Evolutionary conservation across 1,284 basidiomycete species (phyloP), one percentile per base, ranked within the genome.

Genomic region (Cerioporus squamosus): DNA sequence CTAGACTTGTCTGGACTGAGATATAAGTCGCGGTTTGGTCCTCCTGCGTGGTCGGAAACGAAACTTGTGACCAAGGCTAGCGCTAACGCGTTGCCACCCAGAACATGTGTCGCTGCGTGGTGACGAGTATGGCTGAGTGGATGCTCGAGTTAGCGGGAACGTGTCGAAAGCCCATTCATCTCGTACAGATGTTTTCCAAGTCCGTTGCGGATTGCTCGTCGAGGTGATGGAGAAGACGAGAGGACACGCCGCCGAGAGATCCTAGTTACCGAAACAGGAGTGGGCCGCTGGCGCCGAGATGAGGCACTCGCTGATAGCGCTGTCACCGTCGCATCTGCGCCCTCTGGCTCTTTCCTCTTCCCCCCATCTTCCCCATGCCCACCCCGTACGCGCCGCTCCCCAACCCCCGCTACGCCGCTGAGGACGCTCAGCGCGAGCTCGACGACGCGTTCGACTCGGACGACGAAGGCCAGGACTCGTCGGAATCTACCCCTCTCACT

Each of bases 381-480:
- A 72, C 75, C 53, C 78, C 79, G 46, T 88, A 88, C 65, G 74
- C 81, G 38, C 78, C 79, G 39, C 71, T 87, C 33, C 77, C 80
- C 47, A 82, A 79, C 61, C 81, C 81, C 45, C 78, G 74, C 55
- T 75, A 77, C 51, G 66, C 70, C 48, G 66, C 61, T 17, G 81
- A 86, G 67, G 57, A 60, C 39, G 78, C 81, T 57, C 81, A 86
- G 57, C 77, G 79, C 53, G 88, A 90, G 70, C 79, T 90, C 59
- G 80, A 88, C 63, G 87, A 83, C 48, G 86, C 88, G 0, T 90
- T 90, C 62, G 85, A 79, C 46, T 77, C 79, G 9, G 81, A 84
- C 52, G 79, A 85, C 48, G 81, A 86, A 44, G 76, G 79, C 54
- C 70, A 72, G 42, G 64, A 70, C 44, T 66, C 71, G 36, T 68